Percentiles rank a stretch among this genome's conserved stretches.
phyloP scores from a whole-genome alignment of 768 basidiomycete genomes.

The Suillus variegatus region DNA sequence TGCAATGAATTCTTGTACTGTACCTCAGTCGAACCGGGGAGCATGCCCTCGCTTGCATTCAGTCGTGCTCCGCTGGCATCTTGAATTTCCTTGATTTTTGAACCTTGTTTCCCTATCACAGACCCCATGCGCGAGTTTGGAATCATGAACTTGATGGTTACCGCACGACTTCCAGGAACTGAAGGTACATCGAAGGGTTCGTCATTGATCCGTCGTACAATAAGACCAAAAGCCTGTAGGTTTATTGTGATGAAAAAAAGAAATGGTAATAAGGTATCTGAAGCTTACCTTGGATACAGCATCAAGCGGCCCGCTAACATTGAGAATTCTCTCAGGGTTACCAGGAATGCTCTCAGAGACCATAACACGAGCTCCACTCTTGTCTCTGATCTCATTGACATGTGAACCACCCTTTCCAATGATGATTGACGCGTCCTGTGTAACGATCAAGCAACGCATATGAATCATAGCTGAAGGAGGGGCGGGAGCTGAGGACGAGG shows the following conservation, averaged over 20 bases:
- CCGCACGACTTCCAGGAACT: slow-evolving; percentile 95
- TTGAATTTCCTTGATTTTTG: slow-evolving; percentile 99
- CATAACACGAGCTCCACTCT: slow-evolving; percentile 94
- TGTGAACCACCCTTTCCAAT: slow-evolving; percentile 95
- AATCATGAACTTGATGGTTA: slow-evolving; percentile 99
- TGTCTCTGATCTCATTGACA: slow-evolving; percentile 98
- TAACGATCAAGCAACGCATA: slow-evolving; percentile 98
- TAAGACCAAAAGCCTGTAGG: slow-evolving; percentile 91
- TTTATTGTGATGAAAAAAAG: slow-evolving; percentile 6
- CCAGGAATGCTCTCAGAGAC: slow-evolving; percentile 99
- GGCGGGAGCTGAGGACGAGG: slow-evolving; percentile 47
- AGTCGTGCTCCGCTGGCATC: slow-evolving; percentile 95
- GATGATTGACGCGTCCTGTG: slow-evolving; percentile 98
- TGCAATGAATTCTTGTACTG: slow-evolving; percentile 17
- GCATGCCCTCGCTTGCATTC: slow-evolving; percentile 97
- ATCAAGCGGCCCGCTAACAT: slow-evolving; percentile 94
- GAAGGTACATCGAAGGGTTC: slow-evolving; percentile 98
- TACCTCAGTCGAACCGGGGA: slow-evolving; percentile 99
- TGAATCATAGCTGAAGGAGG: slow-evolving; percentile 85
- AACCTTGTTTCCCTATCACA: slow-evolving; percentile 96
- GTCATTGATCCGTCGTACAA: slow-evolving; percentile 98
- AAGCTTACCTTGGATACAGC: slow-evolving; percentile 92
- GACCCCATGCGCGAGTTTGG: slow-evolving; percentile 99
- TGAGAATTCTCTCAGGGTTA: slow-evolving; percentile 98
- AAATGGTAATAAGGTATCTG: slow-evolving; percentile 6